Base-by-base conservation (phyloP, 2,329 filamentous ascomycete genomes). In the Aquanectria penicillioides region DNA sequence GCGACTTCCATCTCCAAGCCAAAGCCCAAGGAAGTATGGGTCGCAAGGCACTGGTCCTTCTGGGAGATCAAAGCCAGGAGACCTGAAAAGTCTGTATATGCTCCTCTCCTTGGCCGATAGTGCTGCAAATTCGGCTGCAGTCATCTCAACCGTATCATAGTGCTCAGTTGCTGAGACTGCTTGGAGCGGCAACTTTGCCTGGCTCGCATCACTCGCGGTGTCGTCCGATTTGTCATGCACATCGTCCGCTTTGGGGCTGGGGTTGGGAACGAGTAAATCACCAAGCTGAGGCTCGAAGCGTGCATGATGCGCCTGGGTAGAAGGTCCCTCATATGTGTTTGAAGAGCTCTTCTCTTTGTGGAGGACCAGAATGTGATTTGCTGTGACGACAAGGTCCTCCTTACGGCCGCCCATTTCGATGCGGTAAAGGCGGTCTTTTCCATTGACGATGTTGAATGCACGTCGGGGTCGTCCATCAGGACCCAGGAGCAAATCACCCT, bases 311-410 rank as follows among this genome's bases (percentile, higher is more conserved):
- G n/a, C n/a, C n/a, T n/a, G n/a, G n/a, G n/a, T n/a, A n/a, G n/a
- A n/a, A n/a, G n/a, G n/a, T n/a, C n/a, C n/a, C n/a, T n/a, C 6
- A 33, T n/a, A 5, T 33, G 31, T 13, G 17, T 37, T 44, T 18
- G 65, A 58, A 29, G 57, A 43, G 17, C 37, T 43, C 63, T 75
- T 75, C 46, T 74, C 70, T 40, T 73, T 74, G 60, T 80, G 71
- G 41, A 82, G 68, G 43, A 81, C 79, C 31, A 83, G 68, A 47
- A 82, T 82, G 65, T 82, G 80, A 68, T 82, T 81, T 28, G 77
- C 63, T 11, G 80, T 82, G 22, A 82, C 80, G 20, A 83, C 79
- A 29, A 83, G 78, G 62, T 82, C 80, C 63, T 83, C 81, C 55
- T 75, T 71, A 15, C 59, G 33, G 28, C 62, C 66, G 5, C 60